A percentile compares a stretch with the other conserved stretches of the same genome.
Conservation (phyloP, 371 early-diverging fungal species). For the Zopfochytrium polystomum region DNA sequence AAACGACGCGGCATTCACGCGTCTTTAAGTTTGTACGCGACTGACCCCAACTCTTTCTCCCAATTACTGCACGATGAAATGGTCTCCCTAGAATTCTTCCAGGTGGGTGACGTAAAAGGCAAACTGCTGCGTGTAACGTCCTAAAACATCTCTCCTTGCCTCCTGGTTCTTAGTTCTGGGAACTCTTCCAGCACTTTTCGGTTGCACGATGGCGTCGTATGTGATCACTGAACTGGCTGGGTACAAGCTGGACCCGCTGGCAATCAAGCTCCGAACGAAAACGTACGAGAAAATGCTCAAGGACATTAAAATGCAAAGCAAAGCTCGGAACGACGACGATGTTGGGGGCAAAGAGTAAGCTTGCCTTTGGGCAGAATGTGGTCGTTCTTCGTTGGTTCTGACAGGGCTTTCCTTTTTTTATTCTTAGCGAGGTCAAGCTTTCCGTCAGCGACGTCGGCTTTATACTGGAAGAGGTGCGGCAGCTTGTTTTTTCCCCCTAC, state of each 20-base stretch:
- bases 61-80: no score
- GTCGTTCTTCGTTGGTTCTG: background rate
- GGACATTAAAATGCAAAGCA: slow-evolving; percentile 53
- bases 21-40: no score
- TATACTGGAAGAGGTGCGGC: slow-evolving; percentile 74
- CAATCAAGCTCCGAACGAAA: slow-evolving; percentile 73
- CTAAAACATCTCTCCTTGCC: no score
- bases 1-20: no score
- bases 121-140: background rate
- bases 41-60: no score
- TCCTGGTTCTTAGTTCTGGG: slow-evolving; percentile 63
- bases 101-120: slow-evolving; percentile 4
- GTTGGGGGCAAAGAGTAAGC: slow-evolving; percentile 4
- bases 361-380: background rate
- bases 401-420: background rate
- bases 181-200: slow-evolving; percentile 91
- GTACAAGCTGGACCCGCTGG: slow-evolving; percentile 73
- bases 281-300: slow-evolving; percentile 70
- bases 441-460: slow-evolving; percentile 74
- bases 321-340: background rate
- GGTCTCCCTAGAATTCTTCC: slow-evolving; percentile 27
- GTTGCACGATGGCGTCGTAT: slow-evolving; percentile 84
- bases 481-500: background rate
- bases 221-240: slow-evolving; percentile 76
- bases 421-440: slow-evolving; percentile 48